Conservation (phyloP, 345 rosid species). For the Eucalyptus guilfoylei region DNA sequence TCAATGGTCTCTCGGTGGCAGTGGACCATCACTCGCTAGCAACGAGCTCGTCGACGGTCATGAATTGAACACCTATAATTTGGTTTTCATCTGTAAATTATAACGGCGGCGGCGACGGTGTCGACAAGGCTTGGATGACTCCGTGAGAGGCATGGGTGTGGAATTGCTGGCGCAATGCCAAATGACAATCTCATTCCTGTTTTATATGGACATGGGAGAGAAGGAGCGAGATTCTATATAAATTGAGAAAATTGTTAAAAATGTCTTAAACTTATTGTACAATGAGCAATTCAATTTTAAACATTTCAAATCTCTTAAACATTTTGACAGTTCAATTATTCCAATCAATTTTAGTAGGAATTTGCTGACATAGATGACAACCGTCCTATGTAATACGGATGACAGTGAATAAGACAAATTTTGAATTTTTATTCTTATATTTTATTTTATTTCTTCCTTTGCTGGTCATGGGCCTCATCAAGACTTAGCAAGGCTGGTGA, state of each 20-base stretch:
- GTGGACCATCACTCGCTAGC: too few species aligned
- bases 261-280: too few species aligned
- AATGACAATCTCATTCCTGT: not conserved
- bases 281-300: too few species aligned
- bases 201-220: not conserved
- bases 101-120: not conserved
- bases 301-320: too few species aligned
- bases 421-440: too few species aligned
- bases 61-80: not conserved
- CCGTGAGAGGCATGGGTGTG: not conserved
- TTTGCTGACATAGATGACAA: not conserved
- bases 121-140: not conserved
- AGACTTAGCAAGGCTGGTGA: not conserved
- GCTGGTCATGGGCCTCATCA: not conserved
- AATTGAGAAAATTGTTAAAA: not conserved
- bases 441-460: too few species aligned
- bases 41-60: too few species aligned
- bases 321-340: too few species aligned
- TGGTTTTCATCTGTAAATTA: not conserved
- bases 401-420: not conserved
- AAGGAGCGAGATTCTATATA: not conserved
- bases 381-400: rapidly evolving
- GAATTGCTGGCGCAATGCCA: not conserved
- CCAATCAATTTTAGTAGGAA: too few species aligned
- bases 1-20: too few species aligned